Evolutionary conservation across 164 flowering plant genomes (phyloP).

Genomic region (Liquidambar formosana): DNA sequence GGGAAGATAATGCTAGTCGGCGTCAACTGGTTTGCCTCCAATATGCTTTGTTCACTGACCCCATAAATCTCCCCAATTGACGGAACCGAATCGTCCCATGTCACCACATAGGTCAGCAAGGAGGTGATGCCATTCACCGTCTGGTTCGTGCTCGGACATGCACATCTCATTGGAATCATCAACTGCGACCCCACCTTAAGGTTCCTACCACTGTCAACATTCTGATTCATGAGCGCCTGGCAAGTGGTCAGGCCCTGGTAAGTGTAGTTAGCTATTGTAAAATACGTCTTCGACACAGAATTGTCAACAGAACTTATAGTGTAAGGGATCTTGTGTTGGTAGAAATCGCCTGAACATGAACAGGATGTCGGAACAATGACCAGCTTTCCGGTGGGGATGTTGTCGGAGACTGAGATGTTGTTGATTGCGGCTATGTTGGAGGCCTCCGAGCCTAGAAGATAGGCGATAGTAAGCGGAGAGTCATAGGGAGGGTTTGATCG

Average conservation of each 20-base stretch:
- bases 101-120: conserved; percentile 27
- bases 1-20: conserved; percentile 4
- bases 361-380: conserved; percentile 19
- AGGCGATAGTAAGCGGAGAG: conserved; percentile 3
- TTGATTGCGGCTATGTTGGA: conserved; percentile 10
- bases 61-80: conserved; percentile 20
- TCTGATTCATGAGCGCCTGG: conserved; percentile 20
- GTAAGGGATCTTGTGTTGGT: conserved; percentile 23
- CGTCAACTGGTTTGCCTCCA: conserved; percentile 26
- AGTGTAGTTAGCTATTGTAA: conserved; percentile 19
- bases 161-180: conserved; percentile 33
- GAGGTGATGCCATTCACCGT: conserved; percentile 5
- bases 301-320: no score
- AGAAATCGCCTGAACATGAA: conserved; percentile 16
- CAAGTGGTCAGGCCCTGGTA: conserved; percentile 39
- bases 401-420: neutral
- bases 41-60: conserved; percentile 6
- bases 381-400: neutral
- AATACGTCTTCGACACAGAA: no score
- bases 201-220: neutral
- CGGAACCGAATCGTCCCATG: no score
- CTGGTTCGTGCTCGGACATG: conserved; percentile 31
- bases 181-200: neutral
- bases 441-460: conserved; percentile 16
- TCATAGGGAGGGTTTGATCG: conserved; percentile 10